Base-by-base conservation (phyloP, 2,329 filamentous ascomycete species). In the Fusarium vanettenii region DNA sequence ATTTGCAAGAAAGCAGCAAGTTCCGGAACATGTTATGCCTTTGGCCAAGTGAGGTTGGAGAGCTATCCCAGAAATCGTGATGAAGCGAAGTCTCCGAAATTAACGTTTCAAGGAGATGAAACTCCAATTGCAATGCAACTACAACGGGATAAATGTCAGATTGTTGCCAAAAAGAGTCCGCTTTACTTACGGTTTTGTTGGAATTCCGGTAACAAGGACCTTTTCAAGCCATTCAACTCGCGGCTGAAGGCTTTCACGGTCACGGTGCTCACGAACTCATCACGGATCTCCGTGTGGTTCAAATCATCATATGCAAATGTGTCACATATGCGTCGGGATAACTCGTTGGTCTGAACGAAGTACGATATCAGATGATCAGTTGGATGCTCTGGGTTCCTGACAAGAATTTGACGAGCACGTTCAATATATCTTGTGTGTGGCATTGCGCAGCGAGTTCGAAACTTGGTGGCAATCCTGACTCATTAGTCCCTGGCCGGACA, bases 361-460 rank as follows among this genome's bases (percentile, higher is more conserved):
- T 5, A 37, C 16, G 55, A 59, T 22, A 59, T 39, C 31, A 59
- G 16, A n/a, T 25, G 20, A n/a, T 59, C 55, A 37, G 31, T 37
- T 6, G 33, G 55, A 27, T 59, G 13, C 3, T 59, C 55, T 4
- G 3, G 5, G 22, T 18, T 18, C 2, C 22, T 14, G 9, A 16
- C 31, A 25, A 59, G 33, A 4, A 39, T 13, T 20, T 39, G 20
- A 11, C 35, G 43, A 29, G 45, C 33, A 2, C 11, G 22, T 20
- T 64, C 31, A 55, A 64, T 55, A 5, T 64, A 64, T 31, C 50
- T 64, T 13, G 45, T 64, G 37, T 64, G 25, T 33, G 45, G 60
- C 45, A 64, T 52, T 39, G 33, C 60, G 16, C 60, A 55, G 22
- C 60, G 43, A 29, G 29, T 55, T 39, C 60, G 31, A 41, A 64